Percentiles rank a stretch among this genome's conserved stretches.
phyloP scores from a whole-genome alignment of 1,284 basidiomycete genomes.

The Meira miltonrushii region DNA sequence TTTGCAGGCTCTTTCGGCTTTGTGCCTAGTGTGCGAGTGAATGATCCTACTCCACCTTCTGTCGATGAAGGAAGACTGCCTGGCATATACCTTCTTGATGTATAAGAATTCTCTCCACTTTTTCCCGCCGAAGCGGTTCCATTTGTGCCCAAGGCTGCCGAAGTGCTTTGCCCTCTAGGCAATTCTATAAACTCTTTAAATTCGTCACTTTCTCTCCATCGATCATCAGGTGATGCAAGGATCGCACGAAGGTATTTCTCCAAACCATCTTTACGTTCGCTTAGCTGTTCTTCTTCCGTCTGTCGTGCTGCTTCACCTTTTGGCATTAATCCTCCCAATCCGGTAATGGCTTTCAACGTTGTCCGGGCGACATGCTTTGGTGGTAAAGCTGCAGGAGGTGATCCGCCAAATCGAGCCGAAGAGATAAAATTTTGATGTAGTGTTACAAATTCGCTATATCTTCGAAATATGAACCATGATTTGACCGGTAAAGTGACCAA shows the following conservation, averaged over 20 bases:
- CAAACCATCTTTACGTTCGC: constrained; percentile 69
- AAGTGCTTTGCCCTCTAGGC: constrained; percentile 57
- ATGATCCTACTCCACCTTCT: constrained; percentile 11
- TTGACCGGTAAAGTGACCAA: constrained; percentile 66
- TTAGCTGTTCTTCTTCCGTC: constrained; percentile 57
- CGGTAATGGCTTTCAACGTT: constrained; percentile 37
- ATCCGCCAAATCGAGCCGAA: constrained; percentile 54
- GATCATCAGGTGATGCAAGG: constrained; percentile 69
- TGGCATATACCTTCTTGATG: neutral
- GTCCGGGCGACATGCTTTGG: constrained; percentile 67
- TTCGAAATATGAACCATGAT: constrained; percentile 84
- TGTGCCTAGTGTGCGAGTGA: constrained; percentile 12
- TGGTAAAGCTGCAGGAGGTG: constrained; percentile 69
- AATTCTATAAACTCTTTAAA: constrained; percentile 82
- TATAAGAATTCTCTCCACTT: constrained; percentile 4
- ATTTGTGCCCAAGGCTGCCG: constrained; percentile 5
- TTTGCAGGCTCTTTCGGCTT: constrained; percentile 9
- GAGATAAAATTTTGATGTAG: constrained; percentile 75
- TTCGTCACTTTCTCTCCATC: constrained; percentile 73
- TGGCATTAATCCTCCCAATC: constrained; percentile 19
- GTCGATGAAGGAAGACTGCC: neutral
- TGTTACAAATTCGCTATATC: constrained; percentile 87
- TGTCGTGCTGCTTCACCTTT: neutral
- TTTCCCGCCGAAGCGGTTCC: neutral
- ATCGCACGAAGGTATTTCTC: constrained; percentile 84